These are phyloP conservation scores for Pachysolen tannophilus DNA, from an alignment of 805 yeast genomes.

Conservation along the genomic window DNA sequence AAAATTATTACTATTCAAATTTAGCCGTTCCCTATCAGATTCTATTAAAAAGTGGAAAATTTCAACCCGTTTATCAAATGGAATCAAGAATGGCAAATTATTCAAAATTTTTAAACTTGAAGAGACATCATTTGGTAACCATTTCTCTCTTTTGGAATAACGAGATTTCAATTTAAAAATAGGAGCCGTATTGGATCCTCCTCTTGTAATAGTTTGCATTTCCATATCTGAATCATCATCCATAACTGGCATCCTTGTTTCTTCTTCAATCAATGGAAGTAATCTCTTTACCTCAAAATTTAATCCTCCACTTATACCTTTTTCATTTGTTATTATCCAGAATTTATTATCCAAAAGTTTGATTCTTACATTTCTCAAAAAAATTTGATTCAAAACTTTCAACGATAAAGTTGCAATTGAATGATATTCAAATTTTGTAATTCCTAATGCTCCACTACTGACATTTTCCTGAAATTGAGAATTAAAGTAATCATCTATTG, in stretches of 20 bases:
- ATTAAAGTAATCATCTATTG: not conserved
- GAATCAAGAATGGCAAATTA: conserved; percentile 70
- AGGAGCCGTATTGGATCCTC: conserved; percentile 6
- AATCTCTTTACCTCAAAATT: too few species aligned
- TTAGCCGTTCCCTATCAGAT: conserved; percentile 34
- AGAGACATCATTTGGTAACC: conserved; percentile 9
- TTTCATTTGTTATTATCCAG: conserved; percentile 48
- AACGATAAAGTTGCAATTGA: conserved; percentile 26
- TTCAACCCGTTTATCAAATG: conserved; percentile 66
- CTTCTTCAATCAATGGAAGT: not conserved
- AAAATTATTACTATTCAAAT: conserved; percentile 17
- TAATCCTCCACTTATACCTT: too few species aligned
- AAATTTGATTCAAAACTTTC: conserved; percentile 54
- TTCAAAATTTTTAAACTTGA: conserved; percentile 43
- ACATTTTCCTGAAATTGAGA: too few species aligned
- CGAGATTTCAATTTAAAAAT: too few species aligned
- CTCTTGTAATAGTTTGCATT: conserved; percentile 10
- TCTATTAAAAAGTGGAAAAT: conserved; percentile 59
- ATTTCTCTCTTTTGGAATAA: too few species aligned
- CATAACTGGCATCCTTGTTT: conserved; percentile 15
- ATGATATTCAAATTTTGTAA: conserved; percentile 12
- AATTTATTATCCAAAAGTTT: conserved; percentile 38
- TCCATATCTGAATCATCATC: conserved; percentile 37
- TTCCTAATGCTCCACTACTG: not conserved
- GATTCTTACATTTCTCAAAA: conserved; percentile 58